phyloP scores from a whole-genome alignment of 192 early-diverging fungal species.

The Allomyces javanicus region DNA sequence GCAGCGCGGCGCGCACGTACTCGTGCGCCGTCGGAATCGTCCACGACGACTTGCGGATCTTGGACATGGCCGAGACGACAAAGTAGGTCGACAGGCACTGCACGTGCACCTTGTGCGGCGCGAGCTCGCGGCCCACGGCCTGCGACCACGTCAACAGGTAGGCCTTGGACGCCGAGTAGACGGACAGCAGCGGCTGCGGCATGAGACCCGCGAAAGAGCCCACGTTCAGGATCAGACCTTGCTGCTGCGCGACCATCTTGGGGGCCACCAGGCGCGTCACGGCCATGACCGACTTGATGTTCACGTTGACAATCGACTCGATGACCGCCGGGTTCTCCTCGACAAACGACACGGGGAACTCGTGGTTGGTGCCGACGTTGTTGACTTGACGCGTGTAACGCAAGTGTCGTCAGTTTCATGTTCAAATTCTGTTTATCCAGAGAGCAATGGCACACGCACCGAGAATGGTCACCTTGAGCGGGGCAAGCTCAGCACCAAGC shows the following conservation, averaged over 20 bases:
- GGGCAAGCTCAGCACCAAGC: slow-evolving; percentile 32
- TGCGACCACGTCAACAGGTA: slow-evolving; percentile 79
- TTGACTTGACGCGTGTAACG: slow-evolving; percentile 44
- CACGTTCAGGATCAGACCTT: slow-evolving; percentile 76
- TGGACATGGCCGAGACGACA: slow-evolving; percentile 86
- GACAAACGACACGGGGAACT: slow-evolving; percentile 68
- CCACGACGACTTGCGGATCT: slow-evolving; percentile 63
- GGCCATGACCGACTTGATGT: slow-evolving; percentile 61
- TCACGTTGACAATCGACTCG: slow-evolving; percentile 62
- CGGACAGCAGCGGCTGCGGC: slow-evolving; percentile 63
- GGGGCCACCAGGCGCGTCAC: slow-evolving; percentile 63
- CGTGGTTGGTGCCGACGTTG: slow-evolving; percentile 86
- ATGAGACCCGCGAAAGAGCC: slow-evolving; percentile 77
- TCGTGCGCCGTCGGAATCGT: slow-evolving; percentile 58
- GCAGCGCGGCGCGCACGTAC: slow-evolving; percentile 54
- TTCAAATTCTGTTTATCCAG: too few relatives aligned
- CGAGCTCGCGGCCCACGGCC: slow-evolving; percentile 65
- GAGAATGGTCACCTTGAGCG: slow-evolving; percentile 36
- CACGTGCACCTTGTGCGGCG: slow-evolving; percentile 49
- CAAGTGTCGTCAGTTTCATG: slow-evolving; percentile 7
- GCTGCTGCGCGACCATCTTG: slow-evolving; percentile 49
- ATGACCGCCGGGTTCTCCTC: slow-evolving; percentile 45
- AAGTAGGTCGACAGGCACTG: slow-evolving; percentile 91
- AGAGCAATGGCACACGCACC: too few relatives aligned
- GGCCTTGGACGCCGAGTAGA: slow-evolving; percentile 84